These are phyloP conservation scores for Tuber indicum DNA, from an alignment of 495 filamentous ascomycete species.

Conservation along the genomic window DNA sequence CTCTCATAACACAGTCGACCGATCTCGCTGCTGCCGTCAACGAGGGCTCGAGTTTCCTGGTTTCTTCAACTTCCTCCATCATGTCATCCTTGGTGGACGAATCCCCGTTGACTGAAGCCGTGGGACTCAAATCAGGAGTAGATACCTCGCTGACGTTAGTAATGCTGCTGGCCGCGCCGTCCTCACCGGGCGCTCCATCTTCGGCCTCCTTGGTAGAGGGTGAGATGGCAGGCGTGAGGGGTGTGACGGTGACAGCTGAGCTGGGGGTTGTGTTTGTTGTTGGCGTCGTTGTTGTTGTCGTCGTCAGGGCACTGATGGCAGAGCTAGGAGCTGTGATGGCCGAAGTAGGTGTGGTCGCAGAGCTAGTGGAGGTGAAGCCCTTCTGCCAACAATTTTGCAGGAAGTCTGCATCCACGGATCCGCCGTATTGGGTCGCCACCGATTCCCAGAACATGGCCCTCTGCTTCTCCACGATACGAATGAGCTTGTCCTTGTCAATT, in stretches of 20 bases:
- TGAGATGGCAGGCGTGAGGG: conserved; percentile 40
- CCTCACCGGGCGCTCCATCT: conserved; percentile 10
- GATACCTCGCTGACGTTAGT: conserved; percentile 35
- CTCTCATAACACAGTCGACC: conserved; percentile 34
- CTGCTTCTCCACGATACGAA: conserved; percentile 61
- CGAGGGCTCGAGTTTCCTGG: conserved; percentile 18
- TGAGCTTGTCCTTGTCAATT: conserved; percentile 63
- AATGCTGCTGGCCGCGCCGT: conserved; percentile 25
- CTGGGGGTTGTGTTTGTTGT: background rate
- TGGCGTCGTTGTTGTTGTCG: background rate
- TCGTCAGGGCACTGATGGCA: background rate
- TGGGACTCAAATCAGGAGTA: conserved; percentile 33
- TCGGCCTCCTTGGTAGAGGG: conserved; percentile 32
- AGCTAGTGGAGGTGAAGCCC: conserved; percentile 38
- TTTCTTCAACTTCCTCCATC: conserved; percentile 29
- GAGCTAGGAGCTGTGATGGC: conserved; percentile 10
- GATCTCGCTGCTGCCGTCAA: conserved; percentile 20
- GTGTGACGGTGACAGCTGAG: conserved; percentile 7
- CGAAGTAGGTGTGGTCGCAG: conserved; percentile 5
- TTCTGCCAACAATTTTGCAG: conserved; percentile 65
- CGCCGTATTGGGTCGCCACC: conserved; percentile 64
- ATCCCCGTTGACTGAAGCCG: conserved; percentile 36
- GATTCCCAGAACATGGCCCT: conserved; percentile 65
- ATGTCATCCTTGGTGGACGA: conserved; percentile 28
- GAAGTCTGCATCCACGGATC: conserved; percentile 54